phyloP scores from a whole-genome alignment of 1,284 basidiomycete genomes.

The Rhizoctonia solani region DNA sequence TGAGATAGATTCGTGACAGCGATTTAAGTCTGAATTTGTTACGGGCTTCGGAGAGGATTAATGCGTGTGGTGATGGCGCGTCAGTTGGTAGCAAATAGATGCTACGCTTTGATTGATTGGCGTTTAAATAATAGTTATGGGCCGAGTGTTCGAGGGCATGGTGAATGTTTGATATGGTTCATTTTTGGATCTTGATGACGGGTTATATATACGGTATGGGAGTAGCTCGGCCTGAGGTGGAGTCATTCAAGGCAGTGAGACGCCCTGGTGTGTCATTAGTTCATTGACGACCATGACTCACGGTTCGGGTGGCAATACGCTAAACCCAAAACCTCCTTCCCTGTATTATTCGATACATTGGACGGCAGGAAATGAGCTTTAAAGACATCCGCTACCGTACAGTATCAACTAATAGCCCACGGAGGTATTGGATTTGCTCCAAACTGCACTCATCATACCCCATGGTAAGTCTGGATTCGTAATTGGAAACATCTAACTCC shows the following conservation, averaged over 20 bases:
- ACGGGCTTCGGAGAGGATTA: conserved; percentile 46
- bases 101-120: conserved; percentile 46
- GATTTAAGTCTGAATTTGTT: conserved; percentile 48
- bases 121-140: conserved; percentile 47
- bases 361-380: no score
- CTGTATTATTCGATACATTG: no score
- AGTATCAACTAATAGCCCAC: no score
- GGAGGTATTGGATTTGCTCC: not conserved
- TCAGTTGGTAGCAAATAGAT: conserved; percentile 40
- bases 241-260: no score
- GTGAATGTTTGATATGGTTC: not conserved
- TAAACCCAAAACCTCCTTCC: no score
- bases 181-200: not conserved
- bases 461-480: not conserved
- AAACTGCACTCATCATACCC: not conserved
- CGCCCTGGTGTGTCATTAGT: no score
- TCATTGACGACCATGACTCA: no score
- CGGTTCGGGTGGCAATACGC: no score
- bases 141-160: conserved; percentile 35
- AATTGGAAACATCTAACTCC: not conserved
- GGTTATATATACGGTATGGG: not conserved
- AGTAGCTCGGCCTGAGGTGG: not conserved
- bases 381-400: no score
- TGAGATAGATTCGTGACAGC: conserved; percentile 45
- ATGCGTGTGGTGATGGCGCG: conserved; percentile 37